These are phyloP conservation scores for Spencermartinsiella europaea DNA, from an alignment of 805 yeast genomes.

Conservation along the genomic window DNA sequence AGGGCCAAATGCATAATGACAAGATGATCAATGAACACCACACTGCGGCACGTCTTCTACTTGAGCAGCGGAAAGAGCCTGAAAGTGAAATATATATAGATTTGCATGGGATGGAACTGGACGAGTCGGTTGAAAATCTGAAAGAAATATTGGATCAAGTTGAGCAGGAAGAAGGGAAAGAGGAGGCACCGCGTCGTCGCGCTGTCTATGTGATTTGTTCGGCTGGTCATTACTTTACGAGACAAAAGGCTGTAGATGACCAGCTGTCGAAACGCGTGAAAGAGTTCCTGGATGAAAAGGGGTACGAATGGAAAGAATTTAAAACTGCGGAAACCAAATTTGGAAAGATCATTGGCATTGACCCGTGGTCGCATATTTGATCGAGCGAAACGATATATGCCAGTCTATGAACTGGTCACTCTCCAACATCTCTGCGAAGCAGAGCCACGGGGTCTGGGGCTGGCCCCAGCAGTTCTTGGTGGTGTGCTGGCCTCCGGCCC, in stretches of 20 bases:
- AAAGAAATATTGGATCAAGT: constrained; percentile 22
- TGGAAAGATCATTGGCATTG: constrained; percentile 39
- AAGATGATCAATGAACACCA: constrained; percentile 25
- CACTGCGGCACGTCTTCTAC: constrained; percentile 26
- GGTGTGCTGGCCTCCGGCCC: no score
- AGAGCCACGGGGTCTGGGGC: no score
- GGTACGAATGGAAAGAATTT: constrained; percentile 36
- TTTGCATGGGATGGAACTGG: constrained; percentile 34
- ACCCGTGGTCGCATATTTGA: constrained; percentile 34
- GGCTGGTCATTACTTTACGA: constrained; percentile 30
- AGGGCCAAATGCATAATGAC: constrained; percentile 31
- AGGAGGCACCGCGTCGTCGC: constrained; percentile 24
- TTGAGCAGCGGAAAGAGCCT: constrained; percentile 21
- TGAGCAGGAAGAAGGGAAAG: constrained; percentile 21
- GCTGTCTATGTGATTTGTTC: constrained; percentile 31
- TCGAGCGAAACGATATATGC: not conserved
- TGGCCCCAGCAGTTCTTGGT: no score
- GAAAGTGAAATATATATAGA: constrained; percentile 29
- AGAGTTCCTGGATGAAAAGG: constrained; percentile 33
- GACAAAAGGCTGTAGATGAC: constrained; percentile 24
- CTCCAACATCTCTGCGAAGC: no score
- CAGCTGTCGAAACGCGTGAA: constrained; percentile 29
- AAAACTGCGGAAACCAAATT: constrained; percentile 29
- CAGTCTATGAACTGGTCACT: no score
- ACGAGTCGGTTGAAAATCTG: constrained; percentile 29